Conservation (phyloP, 1,284 basidiomycete species). For the Cerioporus squamosus region DNA sequence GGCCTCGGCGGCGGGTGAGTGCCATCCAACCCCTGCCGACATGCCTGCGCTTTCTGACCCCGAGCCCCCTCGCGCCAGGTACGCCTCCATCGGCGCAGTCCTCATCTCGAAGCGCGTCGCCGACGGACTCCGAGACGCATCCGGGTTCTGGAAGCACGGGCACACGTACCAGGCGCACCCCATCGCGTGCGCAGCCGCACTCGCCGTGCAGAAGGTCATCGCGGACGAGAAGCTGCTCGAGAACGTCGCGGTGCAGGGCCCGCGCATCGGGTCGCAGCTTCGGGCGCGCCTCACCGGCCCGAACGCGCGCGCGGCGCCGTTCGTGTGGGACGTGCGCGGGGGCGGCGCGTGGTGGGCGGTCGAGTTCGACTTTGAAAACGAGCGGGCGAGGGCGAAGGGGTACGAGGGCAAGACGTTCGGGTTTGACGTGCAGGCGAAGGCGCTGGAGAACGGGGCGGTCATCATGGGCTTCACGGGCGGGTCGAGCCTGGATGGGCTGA, state of each 20-base stretch:
- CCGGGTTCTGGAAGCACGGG: slow-evolving; percentile 81
- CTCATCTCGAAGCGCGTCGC: slow-evolving; percentile 76
- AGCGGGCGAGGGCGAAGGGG: slow-evolving; percentile 39
- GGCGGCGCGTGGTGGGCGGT: slow-evolving; percentile 82
- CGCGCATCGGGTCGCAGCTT: slow-evolving; percentile 63
- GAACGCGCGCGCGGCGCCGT: slow-evolving; percentile 61
- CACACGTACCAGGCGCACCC: slow-evolving; percentile 85
- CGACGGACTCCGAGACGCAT: slow-evolving; percentile 64
- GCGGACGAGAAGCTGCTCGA: slow-evolving; percentile 68
- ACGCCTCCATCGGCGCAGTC: slow-evolving; percentile 82
- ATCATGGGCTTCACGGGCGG: slow-evolving; percentile 76
- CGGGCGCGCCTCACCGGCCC: slow-evolving; percentile 54
- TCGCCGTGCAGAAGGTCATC: slow-evolving; percentile 81
- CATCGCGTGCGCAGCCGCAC: slow-evolving; percentile 73
- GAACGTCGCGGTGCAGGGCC: slow-evolving; percentile 66
- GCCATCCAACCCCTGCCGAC: not conserved
- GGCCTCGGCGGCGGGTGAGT: slow-evolving; percentile 83
- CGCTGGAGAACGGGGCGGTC: slow-evolving; percentile 66
- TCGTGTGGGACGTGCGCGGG: slow-evolving; percentile 77
- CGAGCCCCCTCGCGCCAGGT: slow-evolving; percentile 45
- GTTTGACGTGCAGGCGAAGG: slow-evolving; percentile 65
- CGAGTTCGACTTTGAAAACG: slow-evolving; percentile 74
- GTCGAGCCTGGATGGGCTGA: slow-evolving; percentile 68
- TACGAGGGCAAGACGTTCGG: slow-evolving; percentile 60
- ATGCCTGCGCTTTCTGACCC: not conserved